phyloP scores from a whole-genome alignment of 164 flowering plant species.

The Stephania cephalantha region DNA sequence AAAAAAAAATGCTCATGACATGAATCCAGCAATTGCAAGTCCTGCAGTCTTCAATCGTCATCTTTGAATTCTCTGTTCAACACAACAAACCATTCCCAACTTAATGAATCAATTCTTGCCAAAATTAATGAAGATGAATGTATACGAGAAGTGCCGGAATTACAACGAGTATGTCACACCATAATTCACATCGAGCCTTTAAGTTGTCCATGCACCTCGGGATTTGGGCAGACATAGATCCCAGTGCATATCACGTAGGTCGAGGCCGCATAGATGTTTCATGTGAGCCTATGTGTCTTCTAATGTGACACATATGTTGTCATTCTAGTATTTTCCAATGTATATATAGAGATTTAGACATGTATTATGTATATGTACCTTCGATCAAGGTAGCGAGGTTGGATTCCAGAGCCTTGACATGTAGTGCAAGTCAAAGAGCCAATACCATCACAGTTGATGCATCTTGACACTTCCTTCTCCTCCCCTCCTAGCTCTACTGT shows the following conservation, averaged over 20 bases:
- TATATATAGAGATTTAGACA: no score
- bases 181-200: no score
- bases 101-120: not conserved
- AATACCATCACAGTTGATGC: slow-evolving; percentile 86
- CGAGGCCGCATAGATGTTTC: no score
- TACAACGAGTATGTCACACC: no score
- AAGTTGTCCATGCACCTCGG: no score
- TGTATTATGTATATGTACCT: slow-evolving; percentile 36
- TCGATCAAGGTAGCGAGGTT: slow-evolving; percentile 97
- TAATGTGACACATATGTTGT: no score
- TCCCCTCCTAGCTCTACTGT: slow-evolving; percentile 77
- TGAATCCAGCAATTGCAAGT: not conserved
- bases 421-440: slow-evolving; percentile 95
- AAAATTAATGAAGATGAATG: not conserved
- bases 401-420: slow-evolving; percentile 93
- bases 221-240: no score
- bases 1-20: not conserved
- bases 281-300: no score
- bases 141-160: no score
- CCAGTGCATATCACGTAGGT: no score
- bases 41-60: slow-evolving; percentile 34
- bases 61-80: slow-evolving; percentile 67
- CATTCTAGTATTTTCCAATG: no score
- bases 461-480: slow-evolving; percentile 73
- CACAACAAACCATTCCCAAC: not conserved